Conservation (phyloP, 495 filamentous ascomycete species). For the Penicillium crystallinum region DNA sequence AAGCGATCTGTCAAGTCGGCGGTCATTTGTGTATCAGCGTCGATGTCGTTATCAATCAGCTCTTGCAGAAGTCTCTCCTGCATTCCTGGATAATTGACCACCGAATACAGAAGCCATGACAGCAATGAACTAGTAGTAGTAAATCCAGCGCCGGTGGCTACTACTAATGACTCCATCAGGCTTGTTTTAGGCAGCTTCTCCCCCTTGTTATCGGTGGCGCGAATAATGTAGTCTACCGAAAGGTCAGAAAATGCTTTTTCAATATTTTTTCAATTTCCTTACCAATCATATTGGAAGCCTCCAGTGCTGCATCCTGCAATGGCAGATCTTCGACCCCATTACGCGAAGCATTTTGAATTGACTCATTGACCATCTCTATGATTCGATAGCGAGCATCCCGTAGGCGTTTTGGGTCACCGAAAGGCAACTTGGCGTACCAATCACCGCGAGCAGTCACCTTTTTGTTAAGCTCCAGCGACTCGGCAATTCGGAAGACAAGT, state of each 20-base stretch:
- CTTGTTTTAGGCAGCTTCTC: slow-evolving; percentile 42
- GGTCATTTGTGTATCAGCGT: slow-evolving; percentile 31
- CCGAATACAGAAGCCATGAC: slow-evolving; percentile 49
- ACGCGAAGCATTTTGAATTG: slow-evolving; percentile 26
- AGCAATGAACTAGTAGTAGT: slow-evolving; percentile 48
- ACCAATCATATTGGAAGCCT: slow-evolving; percentile 44
- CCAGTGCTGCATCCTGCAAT: slow-evolving; percentile 47
- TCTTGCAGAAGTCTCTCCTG: slow-evolving; percentile 51
- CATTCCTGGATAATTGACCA: slow-evolving; percentile 44
- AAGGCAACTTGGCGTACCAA: slow-evolving; percentile 50
- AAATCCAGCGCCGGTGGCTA: slow-evolving; percentile 48
- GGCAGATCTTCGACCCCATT: slow-evolving; percentile 38
- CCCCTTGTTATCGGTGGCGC: slow-evolving; percentile 48
- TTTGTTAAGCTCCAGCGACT: slow-evolving; percentile 46
- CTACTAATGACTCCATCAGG: slow-evolving; percentile 25
- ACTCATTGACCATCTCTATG: slow-evolving; percentile 32
- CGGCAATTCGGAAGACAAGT: slow-evolving; percentile 37
- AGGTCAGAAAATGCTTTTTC: not conserved
- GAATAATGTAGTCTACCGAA: slow-evolving; percentile 37
- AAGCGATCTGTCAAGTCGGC: slow-evolving; percentile 38
- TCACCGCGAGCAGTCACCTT: slow-evolving; percentile 42
- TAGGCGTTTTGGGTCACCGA: slow-evolving; percentile 44
- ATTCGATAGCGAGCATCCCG: slow-evolving; percentile 20
- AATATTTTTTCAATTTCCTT: slow-evolving; percentile 1
- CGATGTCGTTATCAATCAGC: slow-evolving; percentile 44